Evolutionary conservation across 2,329 filamentous ascomycete genomes (phyloP), one percentile per base, ranked within the genome.

Genomic region (Ascocoryne sarcoides): DNA sequence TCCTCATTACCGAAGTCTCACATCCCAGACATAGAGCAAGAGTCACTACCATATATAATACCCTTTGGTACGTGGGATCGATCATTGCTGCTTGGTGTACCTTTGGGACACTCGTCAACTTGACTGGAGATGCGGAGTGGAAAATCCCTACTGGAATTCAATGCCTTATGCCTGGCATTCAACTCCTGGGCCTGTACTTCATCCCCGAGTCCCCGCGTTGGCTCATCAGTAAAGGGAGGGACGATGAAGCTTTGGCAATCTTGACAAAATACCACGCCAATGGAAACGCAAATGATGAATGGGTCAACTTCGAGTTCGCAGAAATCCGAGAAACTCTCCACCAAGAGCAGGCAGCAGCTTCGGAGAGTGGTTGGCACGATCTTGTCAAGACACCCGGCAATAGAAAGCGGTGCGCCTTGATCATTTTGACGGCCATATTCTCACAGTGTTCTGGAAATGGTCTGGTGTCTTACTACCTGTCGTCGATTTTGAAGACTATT

Each of bases 401-500:
- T 63, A 67, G 76, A 32, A 76, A 77, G 65, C 68, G 79, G 5
- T 64, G 82, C 29, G 64, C 71, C 37, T 71, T 83, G 39, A 66
- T 81, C 33, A 59, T 79, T 31, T 76, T 72, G 0, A 66, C 81
- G 12, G 77, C 75, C 50, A 62, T 82, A 50, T 79, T 82, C 55
- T 79, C 76, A 1, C 78, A 82, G 58, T 82, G 78, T 61, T 77
- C 72, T 32, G 79, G 79, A 35, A 82, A 82, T 54, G 77, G 74
- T n/a, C 62, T 83, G 1, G 74, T 82, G 51, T 77, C 71, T 45
- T 82, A 82, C 62, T 82, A 82, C 59, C 33, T 54, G 2, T 32
- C 39, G 4, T 37, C 39, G 1, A 43, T 53, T 19, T 26, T 53
- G 14, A 43, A 52, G n/a, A 47, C 44, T 4, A 47, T 52, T 15